These are phyloP conservation scores for Aegilops longissima DNA, from an alignment of 176 grass and related monocot genomes.

Conservation along the genomic window DNA sequence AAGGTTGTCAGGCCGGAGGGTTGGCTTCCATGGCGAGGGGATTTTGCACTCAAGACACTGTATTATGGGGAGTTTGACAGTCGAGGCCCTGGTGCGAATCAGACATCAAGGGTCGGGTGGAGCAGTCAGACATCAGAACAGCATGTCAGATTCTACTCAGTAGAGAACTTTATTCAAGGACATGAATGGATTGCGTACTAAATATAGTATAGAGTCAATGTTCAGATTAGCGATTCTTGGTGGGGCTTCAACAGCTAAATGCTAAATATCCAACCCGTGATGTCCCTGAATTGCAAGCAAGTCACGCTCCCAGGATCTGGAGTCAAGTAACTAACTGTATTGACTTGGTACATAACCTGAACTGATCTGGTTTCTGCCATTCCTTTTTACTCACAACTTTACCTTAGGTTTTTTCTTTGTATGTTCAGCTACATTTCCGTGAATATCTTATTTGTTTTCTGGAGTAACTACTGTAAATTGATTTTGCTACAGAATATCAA, in stretches of 20 bases:
- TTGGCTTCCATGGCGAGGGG: slow-evolving; percentile 71
- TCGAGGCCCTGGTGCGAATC: slow-evolving; percentile 63
- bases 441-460: not conserved
- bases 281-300: not conserved
- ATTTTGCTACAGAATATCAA: not conserved
- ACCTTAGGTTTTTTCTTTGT: not conserved
- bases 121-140: slow-evolving; percentile 53
- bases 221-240: slow-evolving; percentile 24
- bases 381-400: not conserved
- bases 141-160: slow-evolving; percentile 51
- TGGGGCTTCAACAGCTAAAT: not conserved
- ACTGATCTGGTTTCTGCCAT: not conserved
- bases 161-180: slow-evolving; percentile 85
- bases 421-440: slow-evolving; percentile 12
- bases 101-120: slow-evolving; percentile 66
- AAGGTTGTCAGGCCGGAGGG: slow-evolving; percentile 65
- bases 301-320: not conserved
- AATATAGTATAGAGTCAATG: not conserved
- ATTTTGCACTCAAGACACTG: slow-evolving; percentile 63
- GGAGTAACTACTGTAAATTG: not conserved
- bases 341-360: slow-evolving; percentile 5
- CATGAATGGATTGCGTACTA: slow-evolving; percentile 59
- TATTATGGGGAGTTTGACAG: slow-evolving; percentile 79
- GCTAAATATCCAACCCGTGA: not conserved
- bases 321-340: not conserved